Percentiles rank a stretch among this genome's conserved stretches.
These are phyloP conservation scores for Seiridium unicorne DNA, from an alignment of 2,329 filamentous ascomycete species.

Conservation along the genomic window DNA sequence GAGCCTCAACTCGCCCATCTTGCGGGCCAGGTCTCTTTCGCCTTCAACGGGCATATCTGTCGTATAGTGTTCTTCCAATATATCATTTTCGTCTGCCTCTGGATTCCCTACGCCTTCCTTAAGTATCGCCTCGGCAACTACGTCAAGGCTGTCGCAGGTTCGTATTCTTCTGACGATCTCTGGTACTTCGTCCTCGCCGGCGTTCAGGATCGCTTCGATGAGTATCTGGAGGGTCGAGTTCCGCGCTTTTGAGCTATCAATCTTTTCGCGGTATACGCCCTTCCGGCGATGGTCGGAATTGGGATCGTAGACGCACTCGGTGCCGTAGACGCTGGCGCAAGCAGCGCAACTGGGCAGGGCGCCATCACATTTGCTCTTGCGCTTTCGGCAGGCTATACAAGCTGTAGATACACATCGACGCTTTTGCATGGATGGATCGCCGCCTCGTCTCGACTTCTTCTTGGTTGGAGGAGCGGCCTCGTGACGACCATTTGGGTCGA, in stretches of 20 bases:
- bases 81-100: conserved; percentile 36
- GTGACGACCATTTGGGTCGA: not conserved
- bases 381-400: conserved; percentile 74
- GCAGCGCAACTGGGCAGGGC: conserved; percentile 89
- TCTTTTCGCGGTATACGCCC: conserved; percentile 93
- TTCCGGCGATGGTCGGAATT: conserved; percentile 95
- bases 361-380: conserved; percentile 90
- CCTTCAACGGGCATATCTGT: conserved; percentile 44
- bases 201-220: conserved; percentile 89
- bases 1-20: conserved; percentile 87
- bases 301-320: conserved; percentile 90
- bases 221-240: conserved; percentile 89
- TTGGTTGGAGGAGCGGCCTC: conserved; percentile 25
- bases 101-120: conserved; percentile 36
- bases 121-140: conserved; percentile 52
- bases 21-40: conserved; percentile 82
- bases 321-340: conserved; percentile 91
- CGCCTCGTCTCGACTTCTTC: conserved; percentile 51
- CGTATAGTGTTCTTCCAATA: conserved; percentile 39
- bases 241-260: conserved; percentile 81
- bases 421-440: conserved; percentile 54
- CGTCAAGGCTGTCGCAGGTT: conserved; percentile 70
- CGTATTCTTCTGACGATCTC: conserved; percentile 83
- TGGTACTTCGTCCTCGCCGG: conserved; percentile 80
- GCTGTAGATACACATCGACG: conserved; percentile 81